Evolutionary conservation across 352 stramenopile species (phyloP).

Genomic region (Phytopythium chamaehyphon): DNA sequence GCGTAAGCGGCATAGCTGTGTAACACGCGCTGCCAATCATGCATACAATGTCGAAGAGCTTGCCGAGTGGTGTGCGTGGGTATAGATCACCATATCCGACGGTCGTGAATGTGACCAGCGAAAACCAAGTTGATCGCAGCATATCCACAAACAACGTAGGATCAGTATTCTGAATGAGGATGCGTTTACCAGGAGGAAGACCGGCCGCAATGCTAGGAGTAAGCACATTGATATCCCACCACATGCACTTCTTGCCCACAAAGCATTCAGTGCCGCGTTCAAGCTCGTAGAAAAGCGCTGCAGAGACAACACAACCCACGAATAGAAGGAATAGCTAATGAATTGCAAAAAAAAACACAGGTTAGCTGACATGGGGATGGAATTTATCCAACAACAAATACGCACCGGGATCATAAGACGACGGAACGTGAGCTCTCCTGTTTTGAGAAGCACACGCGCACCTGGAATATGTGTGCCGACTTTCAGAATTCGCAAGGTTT

Average conservation of each 20-base stretch:
- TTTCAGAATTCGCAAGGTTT: conserved; percentile 45
- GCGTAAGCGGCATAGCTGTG: conserved; percentile 55
- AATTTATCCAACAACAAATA: neutral
- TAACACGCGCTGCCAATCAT: conserved; percentile 57
- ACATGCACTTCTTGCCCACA: conserved; percentile 24
- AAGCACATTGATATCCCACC: conserved; percentile 37
- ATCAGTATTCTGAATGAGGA: conserved; percentile 36
- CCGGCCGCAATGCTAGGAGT: conserved; percentile 22
- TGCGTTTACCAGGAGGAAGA: conserved; percentile 25
- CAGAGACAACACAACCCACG: conserved; percentile 29
- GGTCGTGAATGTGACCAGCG: conserved; percentile 43
- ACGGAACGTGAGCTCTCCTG: conserved; percentile 23
- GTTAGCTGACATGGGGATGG: too few relatives aligned
- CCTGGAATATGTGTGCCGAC: conserved; percentile 37
- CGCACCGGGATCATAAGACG: conserved; percentile 37
- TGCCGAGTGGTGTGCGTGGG: conserved; percentile 35
- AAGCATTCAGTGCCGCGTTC: conserved; percentile 42
- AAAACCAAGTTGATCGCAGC: conserved; percentile 44
- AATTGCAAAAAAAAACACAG: neutral
- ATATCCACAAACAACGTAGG: conserved; percentile 34
- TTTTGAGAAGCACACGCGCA: conserved; percentile 29
- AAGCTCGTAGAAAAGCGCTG: conserved; percentile 41
- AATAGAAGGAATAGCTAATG: conserved; percentile 52
- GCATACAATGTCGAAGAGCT: conserved; percentile 36
- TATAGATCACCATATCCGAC: conserved; percentile 48